phyloP scores from a whole-genome alignment of 2,329 filamentous ascomycete genomes.

The Cercospora sesami region DNA sequence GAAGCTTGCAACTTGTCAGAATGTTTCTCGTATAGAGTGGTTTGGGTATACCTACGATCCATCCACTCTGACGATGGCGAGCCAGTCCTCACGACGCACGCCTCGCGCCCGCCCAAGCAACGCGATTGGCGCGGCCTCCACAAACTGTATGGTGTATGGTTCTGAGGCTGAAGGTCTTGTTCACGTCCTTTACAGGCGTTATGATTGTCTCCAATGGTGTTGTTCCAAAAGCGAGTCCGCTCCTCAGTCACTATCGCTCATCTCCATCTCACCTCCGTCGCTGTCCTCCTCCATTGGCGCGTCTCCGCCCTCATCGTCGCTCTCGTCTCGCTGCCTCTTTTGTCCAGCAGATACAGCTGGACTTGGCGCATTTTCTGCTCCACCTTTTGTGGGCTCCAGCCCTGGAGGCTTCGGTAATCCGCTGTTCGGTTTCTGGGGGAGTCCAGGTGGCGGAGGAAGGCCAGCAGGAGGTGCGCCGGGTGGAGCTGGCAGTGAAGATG shows the following conservation, averaged over 20 bases:
- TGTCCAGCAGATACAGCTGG: slow-evolving; percentile 55
- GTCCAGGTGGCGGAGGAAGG: slow-evolving; percentile 30
- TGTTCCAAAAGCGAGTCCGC: neutral
- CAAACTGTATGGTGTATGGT: neutral
- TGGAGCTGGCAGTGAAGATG: slow-evolving; percentile 22
- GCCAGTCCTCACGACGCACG: neutral
- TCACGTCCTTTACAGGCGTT: neutral
- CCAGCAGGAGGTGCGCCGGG: slow-evolving; percentile 31
- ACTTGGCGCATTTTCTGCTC: slow-evolving; percentile 51
- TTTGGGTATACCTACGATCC: slow-evolving; percentile 12
- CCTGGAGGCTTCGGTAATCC: slow-evolving; percentile 28
- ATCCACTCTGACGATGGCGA: neutral
- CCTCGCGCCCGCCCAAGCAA: neutral
- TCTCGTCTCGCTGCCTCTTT: slow-evolving; percentile 46
- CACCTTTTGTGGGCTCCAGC: slow-evolving; percentile 42
- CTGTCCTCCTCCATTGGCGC: slow-evolving; percentile 50
- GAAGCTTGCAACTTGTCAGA: slow-evolving; percentile 28
- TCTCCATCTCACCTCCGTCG: slow-evolving; percentile 59
- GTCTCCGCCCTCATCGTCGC: slow-evolving; percentile 44
- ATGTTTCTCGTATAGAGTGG: neutral
- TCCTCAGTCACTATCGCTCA: slow-evolving; percentile 64
- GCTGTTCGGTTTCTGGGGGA: slow-evolving; percentile 33
- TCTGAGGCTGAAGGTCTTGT: neutral
- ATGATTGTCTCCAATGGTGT: neutral
- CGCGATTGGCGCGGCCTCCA: neutral